phyloP scores from a whole-genome alignment of 2,329 filamentous ascomycete species.

The Fusarium sp. region DNA sequence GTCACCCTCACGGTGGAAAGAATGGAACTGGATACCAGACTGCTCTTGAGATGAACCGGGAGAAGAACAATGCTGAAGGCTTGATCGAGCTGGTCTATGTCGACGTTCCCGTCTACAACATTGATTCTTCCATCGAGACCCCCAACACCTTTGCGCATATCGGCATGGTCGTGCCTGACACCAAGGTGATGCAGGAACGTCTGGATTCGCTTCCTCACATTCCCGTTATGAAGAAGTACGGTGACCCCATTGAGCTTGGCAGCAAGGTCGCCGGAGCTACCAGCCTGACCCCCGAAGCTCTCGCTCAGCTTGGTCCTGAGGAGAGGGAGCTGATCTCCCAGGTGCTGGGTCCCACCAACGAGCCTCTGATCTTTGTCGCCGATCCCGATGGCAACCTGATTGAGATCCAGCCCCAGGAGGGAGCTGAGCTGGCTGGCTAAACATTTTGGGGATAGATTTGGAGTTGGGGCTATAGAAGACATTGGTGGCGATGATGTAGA shows the following conservation, averaged over 20 bases:
- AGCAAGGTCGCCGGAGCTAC: slow-evolving; percentile 29
- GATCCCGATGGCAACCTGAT: slow-evolving; percentile 44
- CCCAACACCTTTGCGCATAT: slow-evolving; percentile 51
- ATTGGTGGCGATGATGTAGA: not conserved
- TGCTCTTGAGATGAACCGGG: slow-evolving; percentile 45
- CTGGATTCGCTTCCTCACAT: slow-evolving; percentile 36
- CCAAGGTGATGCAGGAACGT: slow-evolving; percentile 43
- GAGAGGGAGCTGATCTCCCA: slow-evolving; percentile 1
- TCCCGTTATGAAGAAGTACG: slow-evolving; percentile 45
- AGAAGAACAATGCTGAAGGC: slow-evolving; percentile 51
- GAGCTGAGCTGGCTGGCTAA: not conserved
- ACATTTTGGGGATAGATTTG: not conserved
- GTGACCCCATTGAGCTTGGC: slow-evolving; percentile 22
- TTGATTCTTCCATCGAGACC: slow-evolving; percentile 34
- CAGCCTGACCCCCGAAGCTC: slow-evolving; percentile 15
- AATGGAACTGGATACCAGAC: slow-evolving; percentile 54
- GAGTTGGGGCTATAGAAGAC: not conserved
- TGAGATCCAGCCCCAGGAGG: slow-evolving; percentile 40
- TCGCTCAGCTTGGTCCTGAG: slow-evolving; percentile 13
- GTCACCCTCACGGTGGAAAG: slow-evolving; percentile 50
- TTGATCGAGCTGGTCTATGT: slow-evolving; percentile 49
- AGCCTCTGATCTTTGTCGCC: slow-evolving; percentile 33
- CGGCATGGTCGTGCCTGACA: slow-evolving; percentile 51
- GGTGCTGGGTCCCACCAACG: slow-evolving; percentile 18
- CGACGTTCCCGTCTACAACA: slow-evolving; percentile 32